These are phyloP conservation scores for Apiospora pterosperma DNA, from an alignment of 2,329 filamentous ascomycete genomes.

Conservation along the genomic window DNA sequence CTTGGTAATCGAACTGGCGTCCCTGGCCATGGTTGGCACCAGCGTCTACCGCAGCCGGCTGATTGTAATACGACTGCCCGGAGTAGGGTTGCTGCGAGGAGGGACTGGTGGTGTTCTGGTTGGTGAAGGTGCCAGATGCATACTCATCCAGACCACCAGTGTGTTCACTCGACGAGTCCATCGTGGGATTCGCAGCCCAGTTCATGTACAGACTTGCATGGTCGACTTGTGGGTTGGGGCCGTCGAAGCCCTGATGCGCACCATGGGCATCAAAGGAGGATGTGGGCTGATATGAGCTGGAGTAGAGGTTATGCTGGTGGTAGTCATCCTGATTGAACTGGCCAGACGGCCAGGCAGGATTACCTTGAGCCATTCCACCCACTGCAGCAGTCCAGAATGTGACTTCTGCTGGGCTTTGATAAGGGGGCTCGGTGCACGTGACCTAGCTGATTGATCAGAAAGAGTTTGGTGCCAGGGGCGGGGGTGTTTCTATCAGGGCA, in stretches of 20 bases:
- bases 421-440: neutral
- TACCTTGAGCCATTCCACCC: conserved; percentile 8
- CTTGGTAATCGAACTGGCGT: neutral
- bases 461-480: neutral
- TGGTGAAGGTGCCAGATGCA: neutral
- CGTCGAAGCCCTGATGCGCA: conserved; percentile 1
- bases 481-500: neutral
- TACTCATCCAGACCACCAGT: neutral
- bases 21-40: neutral
- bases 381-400: neutral
- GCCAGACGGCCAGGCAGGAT: conserved; percentile 8
- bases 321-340: conserved; percentile 7
- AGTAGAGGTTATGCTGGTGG: neutral
- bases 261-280: neutral
- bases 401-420: neutral
- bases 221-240: neutral
- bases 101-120: neutral
- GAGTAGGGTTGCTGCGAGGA: neutral
- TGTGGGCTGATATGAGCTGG: neutral
- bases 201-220: neutral
- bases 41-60: neutral
- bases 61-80: neutral
- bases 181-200: neutral
- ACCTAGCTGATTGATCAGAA: neutral
- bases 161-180: neutral